Evolutionary conservation across 2,329 filamentous ascomycete genomes (phyloP), one percentile per base, ranked within the genome.

Genomic region (Aspergillus clavatus): DNA sequence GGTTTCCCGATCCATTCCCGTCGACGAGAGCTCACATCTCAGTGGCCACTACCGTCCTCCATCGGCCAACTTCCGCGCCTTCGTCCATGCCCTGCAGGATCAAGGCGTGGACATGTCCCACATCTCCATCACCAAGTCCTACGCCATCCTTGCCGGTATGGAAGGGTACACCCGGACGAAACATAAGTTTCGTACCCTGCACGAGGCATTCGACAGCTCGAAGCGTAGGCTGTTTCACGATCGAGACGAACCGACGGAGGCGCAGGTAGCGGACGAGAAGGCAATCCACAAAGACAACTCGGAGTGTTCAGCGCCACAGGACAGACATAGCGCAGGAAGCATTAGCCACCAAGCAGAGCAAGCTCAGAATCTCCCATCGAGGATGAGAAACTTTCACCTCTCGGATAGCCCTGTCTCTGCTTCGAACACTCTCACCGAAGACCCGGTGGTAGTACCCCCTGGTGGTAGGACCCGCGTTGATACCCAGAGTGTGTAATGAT

Each of bases 21-120:
- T 12, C 16, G 5, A 27, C 21, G 10, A 6, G n/a, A 21, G 24
- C 45, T 62, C 54, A 53, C 60, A 79, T 2, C 68, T 81, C 1
- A 84, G 80, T 56, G 89, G 89, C 0, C 89, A 95, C 67, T 95
- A 95, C 63, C 81, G 89, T 0, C 89, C 89, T 0, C 87, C 89
- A 0, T 81, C 87, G 1, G 79, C 81, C 49, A 95, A 91, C 61
- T 95, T 95, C 61, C 81, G 86, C 23, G 83, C 84, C 1, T 95
- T 95, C 58, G 79, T 95, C 2, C 80, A 82, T 50, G 83, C 76
- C 7, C 73, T 96, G 4, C 81, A 83, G 54, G 81, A 83, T 1
- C 79, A 79, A 24, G 86, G 86, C 1, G 89, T 85, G 0, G 89
- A 96, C 64, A 86, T 90, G 79, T 81, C 78, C 11, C 83, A 80